Percentiles rank a stretch among this genome's conserved stretches.
These are phyloP conservation scores for Ganoderma resinaceum DNA, from an alignment of 1,284 basidiomycete genomes.

Conservation along the genomic window DNA sequence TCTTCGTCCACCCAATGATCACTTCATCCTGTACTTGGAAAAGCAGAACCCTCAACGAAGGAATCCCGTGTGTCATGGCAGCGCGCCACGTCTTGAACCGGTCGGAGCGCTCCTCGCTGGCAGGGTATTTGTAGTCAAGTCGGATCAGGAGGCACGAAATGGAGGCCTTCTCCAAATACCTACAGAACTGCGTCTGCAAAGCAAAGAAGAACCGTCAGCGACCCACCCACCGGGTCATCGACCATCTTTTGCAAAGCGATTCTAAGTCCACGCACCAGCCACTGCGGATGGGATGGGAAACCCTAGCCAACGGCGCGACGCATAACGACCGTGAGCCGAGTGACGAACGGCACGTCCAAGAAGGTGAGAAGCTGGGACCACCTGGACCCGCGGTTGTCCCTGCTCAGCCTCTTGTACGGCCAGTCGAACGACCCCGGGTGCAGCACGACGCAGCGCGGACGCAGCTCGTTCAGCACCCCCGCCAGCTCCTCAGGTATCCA, in stretches of 20 bases:
- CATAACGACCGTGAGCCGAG: background rate
- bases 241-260: background rate
- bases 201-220: background rate
- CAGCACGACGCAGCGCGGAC: background rate
- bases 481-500: background rate
- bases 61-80: background rate
- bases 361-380: background rate
- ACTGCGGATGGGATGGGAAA: background rate
- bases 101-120: background rate
- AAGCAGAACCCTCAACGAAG: background rate
- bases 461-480: background rate
- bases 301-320: background rate
- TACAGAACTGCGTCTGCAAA: background rate
- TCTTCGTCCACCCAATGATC: background rate
- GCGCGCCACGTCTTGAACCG: background rate
- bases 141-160: background rate
- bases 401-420: background rate
- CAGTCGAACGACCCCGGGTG: background rate
- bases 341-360: background rate
- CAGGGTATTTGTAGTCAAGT: background rate
- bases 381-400: background rate
- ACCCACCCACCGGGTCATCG: too few species aligned
- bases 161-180: background rate
- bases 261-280: background rate
- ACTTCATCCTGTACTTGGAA: background rate